Conservation (phyloP, 768 basidiomycete genomes). For the Chalciporus sphaerocephalus region DNA sequence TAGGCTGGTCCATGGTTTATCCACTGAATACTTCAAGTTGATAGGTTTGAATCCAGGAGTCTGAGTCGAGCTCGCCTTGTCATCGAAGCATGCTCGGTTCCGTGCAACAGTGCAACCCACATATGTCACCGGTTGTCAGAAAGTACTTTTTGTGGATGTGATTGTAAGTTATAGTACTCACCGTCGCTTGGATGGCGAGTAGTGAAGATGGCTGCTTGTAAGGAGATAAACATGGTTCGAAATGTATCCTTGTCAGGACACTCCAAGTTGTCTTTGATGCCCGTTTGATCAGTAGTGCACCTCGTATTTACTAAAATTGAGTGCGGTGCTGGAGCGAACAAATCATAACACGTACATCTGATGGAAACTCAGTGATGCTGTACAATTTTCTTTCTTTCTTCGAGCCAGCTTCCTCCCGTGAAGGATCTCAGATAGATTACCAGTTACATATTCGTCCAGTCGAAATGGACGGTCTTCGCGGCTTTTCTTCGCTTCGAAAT, state of each 20-base stretch:
- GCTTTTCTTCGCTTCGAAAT: background rate
- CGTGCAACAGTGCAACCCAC: no score
- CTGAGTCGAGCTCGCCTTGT: no score
- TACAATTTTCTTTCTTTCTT: no score
- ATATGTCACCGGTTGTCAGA: background rate
- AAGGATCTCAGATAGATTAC: background rate
- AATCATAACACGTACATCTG: background rate
- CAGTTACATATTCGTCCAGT: background rate
- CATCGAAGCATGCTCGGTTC: no score
- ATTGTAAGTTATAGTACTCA: background rate
- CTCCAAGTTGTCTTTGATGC: no score
- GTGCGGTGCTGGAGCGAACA: background rate
- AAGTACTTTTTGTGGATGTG: background rate
- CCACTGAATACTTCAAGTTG: no score
- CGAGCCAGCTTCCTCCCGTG: background rate
- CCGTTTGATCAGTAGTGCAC: no score
- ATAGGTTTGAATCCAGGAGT: no score
- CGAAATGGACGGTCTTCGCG: background rate
- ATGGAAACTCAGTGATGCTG: no score
- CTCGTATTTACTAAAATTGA: no score
- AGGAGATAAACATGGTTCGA: no score
- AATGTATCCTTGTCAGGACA: background rate
- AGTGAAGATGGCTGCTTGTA: background rate
- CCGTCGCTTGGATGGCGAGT: background rate
- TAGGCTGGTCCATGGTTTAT: no score